These are phyloP conservation scores for Tetrapisispora fleetii DNA, from an alignment of 805 yeast species.

Conservation along the genomic window DNA sequence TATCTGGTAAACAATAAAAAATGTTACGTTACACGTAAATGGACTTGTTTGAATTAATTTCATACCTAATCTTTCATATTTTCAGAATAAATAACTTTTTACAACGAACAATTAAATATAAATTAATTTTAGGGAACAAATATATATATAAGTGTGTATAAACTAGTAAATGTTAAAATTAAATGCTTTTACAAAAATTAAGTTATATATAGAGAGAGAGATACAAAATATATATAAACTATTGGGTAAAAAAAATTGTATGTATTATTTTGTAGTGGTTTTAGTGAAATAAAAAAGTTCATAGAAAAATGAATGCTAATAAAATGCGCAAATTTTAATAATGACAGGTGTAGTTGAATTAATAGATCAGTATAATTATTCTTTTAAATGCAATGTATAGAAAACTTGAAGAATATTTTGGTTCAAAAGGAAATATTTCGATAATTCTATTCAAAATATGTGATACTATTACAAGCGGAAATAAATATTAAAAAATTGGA, in stretches of 20 bases:
- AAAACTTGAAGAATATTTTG: background rate
- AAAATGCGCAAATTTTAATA: constrained; percentile 4
- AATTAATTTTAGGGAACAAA: background rate
- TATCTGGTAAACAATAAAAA: constrained; percentile 23
- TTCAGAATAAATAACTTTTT: background rate
- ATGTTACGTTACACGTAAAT: background rate
- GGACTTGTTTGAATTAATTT: no score
- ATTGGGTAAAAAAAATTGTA: constrained; percentile 2
- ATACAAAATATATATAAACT: constrained; percentile 3
- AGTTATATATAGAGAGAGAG: background rate
- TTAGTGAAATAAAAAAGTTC: constrained; percentile 1
- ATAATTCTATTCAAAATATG: background rate
- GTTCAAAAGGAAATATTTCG: background rate
- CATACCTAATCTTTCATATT: no score
- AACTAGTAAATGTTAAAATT: constrained; percentile 1
- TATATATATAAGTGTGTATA: background rate
- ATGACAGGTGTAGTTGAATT: constrained; percentile 2
- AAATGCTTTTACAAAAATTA: constrained; percentile 2
- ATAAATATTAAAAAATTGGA: background rate
- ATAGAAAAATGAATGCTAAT: constrained; percentile 4
- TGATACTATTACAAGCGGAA: background rate
- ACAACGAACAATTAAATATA: background rate
- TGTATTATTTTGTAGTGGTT: background rate
- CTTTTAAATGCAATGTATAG: constrained; percentile 1
- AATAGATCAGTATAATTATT: constrained; percentile 3